phyloP scores from a whole-genome alignment of 1,284 basidiomycete genomes.

The Rhizoctonia solani region DNA sequence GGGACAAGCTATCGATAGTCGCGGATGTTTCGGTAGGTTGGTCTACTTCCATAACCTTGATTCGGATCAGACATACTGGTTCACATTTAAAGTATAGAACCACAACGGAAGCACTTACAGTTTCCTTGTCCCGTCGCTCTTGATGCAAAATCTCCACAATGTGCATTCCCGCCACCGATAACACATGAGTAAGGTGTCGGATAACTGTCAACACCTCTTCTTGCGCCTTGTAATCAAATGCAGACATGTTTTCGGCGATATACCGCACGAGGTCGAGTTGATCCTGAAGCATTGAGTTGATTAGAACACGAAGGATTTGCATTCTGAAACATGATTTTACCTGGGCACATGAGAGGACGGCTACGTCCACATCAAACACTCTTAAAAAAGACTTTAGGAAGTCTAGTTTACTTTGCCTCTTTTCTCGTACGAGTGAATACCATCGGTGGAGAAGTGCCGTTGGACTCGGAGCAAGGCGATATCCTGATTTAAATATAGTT shows the following conservation, averaged over 20 bases:
- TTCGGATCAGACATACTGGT: not conserved
- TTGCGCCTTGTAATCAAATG: conserved; percentile 90
- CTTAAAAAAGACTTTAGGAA: conserved; percentile 84
- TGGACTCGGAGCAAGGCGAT: conserved; percentile 61
- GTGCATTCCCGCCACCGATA: conserved; percentile 86
- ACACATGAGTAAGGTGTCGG: conserved; percentile 74
- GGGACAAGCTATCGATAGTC: conserved; percentile 47
- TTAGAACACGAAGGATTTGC: conserved; percentile 51
- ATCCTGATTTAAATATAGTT: conserved; percentile 52
- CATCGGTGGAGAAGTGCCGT: conserved; percentile 82
- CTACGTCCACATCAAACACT: conserved; percentile 71
- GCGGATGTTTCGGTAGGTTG: conserved; percentile 39
- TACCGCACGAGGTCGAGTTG: conserved; percentile 85
- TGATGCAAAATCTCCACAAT: conserved; percentile 52
- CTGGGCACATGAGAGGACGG: conserved; percentile 45
- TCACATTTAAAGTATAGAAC: not conserved
- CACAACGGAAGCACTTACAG: conserved; percentile 16
- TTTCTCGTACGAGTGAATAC: conserved; percentile 90
- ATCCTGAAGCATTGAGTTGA: conserved; percentile 53
- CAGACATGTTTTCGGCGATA: conserved; percentile 91
- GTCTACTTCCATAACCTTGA: conserved; percentile 15
- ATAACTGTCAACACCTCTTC: conserved; percentile 91
- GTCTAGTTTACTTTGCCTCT: conserved; percentile 80
- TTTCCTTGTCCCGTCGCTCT: conserved; percentile 31
- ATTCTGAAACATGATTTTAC: conserved; percentile 47